Evolutionary conservation across 148 eudicot species (phyloP), one percentile per base, ranked within the genome.

Genomic region (Heliosperma pusillum): DNA sequence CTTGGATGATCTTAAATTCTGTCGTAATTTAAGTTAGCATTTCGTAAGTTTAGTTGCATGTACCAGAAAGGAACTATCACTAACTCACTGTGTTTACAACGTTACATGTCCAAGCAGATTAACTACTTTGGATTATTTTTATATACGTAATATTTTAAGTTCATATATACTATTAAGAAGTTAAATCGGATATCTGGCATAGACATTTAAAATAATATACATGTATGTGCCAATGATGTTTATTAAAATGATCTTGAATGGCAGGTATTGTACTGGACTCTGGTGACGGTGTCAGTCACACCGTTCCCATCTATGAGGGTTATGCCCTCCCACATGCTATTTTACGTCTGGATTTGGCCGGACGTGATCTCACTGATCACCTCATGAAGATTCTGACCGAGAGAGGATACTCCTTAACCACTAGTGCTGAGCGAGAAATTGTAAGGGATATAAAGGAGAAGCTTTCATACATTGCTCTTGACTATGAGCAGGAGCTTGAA

Each of bases 381-480:
- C 84, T 87, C 66, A 84, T 86, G 90, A 87, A 87, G 77, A 87
- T 85, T 55, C 75, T 87, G 25, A 85, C 88, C 1, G 88, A 87
- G 83, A 79, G 88, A 74, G 90, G 88, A 15, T 85, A 85, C 85
- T 81, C 88, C 9, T 86, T 85, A 69, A 86, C 91, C 73, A 86
- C 89, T 26, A 70, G 80, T 64, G 89, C 91, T 5, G 87, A 87
- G 83, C 83, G 88, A 69, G 90, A 87, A 85, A 87, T 87, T 22
- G 90, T 87, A 74, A 87, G 90, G 70, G 90, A 87, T 56, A 81
- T 84, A 71, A 86, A 86, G 69, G 89, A 86, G 77, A 86, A 86
- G 77, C 79, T 86, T 30, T 56, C 90, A 26, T 85, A 85, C 78
- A 86, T 86, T 27, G 87, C 91, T 61, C 86, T 88, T 2, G 91